Base-by-base conservation (phyloP, 2,329 filamentous ascomycete genomes). In the Lachnellula arida region DNA sequence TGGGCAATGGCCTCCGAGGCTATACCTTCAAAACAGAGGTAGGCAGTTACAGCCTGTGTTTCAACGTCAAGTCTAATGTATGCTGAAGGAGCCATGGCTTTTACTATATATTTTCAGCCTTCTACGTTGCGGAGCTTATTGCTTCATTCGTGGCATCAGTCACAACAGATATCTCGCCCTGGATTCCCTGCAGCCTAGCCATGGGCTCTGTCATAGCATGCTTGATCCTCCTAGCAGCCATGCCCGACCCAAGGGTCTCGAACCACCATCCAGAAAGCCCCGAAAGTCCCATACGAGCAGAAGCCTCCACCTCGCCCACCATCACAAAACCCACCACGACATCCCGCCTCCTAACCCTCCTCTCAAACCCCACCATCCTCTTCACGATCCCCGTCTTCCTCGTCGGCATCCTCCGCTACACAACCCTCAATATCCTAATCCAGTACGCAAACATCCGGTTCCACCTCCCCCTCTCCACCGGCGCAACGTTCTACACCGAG, bases 31-130 rank as follows among this genome's bases (percentile, higher is more conserved):
- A 55, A 64, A n/a, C 60, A 50, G 46, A 65, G 67, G 65, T 59
- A 55, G 57, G 51, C 23, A 15, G 12, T 14, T 46, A 14, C 19
- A 3, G 17, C 12, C 22, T 23, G 25, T 6, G 5, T 44, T 12
- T 5, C 39, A 42, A 15, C 9, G 11, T 28, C 14, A n/a, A 34
- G 5, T 19, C 34, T 14, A 46, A 28, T 3, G 1, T 17, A 19
- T 51, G 1, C 34, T 14, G 6, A 17, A 68, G 67, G 54, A 68
- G 67, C 44, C 60, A 65, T 51, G 62, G 61, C 1, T 69, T 68
- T 46, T 69, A 69, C 32, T 67, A 67, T 40, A 67, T 69, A 40
- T 69, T 68, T 44, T 68, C 67, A 8, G 65, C 67, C 23, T 69
- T 67, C 42, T 69, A 68, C 44, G 52, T 66, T 25, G 67, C 67